A percentile compares a stretch with the other conserved stretches of the same genome.
These are phyloP conservation scores for Thalassiosira profunda DNA, from an alignment of 108 stramenopile genomes.

Conservation along the genomic window DNA sequence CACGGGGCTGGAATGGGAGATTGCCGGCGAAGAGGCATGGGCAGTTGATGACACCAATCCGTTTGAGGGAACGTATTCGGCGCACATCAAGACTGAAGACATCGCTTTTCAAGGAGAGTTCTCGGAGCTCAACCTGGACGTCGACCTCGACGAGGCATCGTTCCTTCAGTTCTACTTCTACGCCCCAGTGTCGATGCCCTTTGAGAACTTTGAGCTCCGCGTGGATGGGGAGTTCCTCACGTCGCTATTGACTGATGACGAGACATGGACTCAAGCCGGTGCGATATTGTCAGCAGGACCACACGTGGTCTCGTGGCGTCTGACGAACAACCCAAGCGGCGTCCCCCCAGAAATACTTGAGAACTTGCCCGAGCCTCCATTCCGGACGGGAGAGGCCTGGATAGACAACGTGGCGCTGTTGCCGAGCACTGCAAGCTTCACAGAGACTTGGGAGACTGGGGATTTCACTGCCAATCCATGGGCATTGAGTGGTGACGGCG, in stretches of 20 bases:
- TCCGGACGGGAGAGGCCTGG: conserved; percentile 45
- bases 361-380: conserved; percentile 16
- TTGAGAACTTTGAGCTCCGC: conserved; percentile 36
- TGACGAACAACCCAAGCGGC: conserved; percentile 32
- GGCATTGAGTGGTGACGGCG: conserved; percentile 34
- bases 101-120: conserved; percentile 25
- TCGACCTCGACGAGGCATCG: conserved; percentile 12
- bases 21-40: conserved; percentile 32
- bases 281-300: conserved; percentile 35
- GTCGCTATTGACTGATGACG: conserved; percentile 17
- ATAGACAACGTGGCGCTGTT: conserved; percentile 42
- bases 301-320: conserved; percentile 40
- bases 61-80: conserved; percentile 36
- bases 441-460: conserved; percentile 39
- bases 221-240: conserved; percentile 48
- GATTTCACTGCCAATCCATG: conserved; percentile 36
- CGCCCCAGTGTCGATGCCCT: conserved; percentile 46
- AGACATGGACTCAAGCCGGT: conserved; percentile 35
- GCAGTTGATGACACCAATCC: conserved; percentile 31
- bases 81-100: conserved; percentile 40
- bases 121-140: conserved; percentile 28
- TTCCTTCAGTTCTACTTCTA: conserved; percentile 46
- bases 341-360: conserved; percentile 32
- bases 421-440: conserved; percentile 21
- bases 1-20: conserved; percentile 19